These are phyloP conservation scores for Kodamaea kaohsiungensis DNA, from an alignment of 805 yeast species.

Conservation along the genomic window DNA sequence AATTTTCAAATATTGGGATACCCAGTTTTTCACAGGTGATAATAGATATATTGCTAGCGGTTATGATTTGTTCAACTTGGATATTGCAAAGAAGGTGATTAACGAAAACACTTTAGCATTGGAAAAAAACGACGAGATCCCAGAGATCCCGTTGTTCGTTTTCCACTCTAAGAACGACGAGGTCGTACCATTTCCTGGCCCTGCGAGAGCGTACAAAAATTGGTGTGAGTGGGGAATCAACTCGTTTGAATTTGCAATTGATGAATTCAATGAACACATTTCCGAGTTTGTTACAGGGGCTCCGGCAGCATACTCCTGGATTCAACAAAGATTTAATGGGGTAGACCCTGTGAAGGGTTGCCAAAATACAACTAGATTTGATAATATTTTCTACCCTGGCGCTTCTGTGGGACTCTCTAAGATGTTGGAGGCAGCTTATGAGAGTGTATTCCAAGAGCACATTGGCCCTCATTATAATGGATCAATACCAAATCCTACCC, in stretches of 20 bases:
- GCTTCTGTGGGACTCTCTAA: slow-evolving; percentile 14
- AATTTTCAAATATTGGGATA: slow-evolving; percentile 4
- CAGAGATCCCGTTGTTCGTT: slow-evolving; percentile 13
- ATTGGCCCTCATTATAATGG: slow-evolving; percentile 4
- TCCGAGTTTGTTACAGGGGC: slow-evolving; percentile 17
- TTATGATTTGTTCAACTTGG: slow-evolving; percentile 16
- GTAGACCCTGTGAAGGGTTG: slow-evolving; percentile 19
- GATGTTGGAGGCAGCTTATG: neutral
- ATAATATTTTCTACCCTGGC: slow-evolving; percentile 47
- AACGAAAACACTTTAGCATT: slow-evolving; percentile 23
- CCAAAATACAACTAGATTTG: slow-evolving; percentile 40
- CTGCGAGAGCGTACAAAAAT: slow-evolving; percentile 11
- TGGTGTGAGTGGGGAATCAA: slow-evolving; percentile 14
- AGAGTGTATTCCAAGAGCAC: neutral
- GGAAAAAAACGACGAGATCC: slow-evolving; percentile 11
- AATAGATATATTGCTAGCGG: slow-evolving; percentile 16
- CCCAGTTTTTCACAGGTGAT: slow-evolving; percentile 15
- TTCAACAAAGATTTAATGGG: slow-evolving; percentile 18
- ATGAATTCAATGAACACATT: slow-evolving; percentile 16
- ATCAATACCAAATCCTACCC: neutral
- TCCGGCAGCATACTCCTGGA: slow-evolving; percentile 19
- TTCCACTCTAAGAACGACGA: slow-evolving; percentile 15
- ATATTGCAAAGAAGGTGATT: slow-evolving; percentile 14
- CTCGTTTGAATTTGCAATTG: slow-evolving; percentile 12
- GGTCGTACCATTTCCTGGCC: slow-evolving; percentile 12